These are phyloP conservation scores for Gonapodya prolifera DNA, from an alignment of 192 early-diverging fungal species.

Conservation along the genomic window DNA sequence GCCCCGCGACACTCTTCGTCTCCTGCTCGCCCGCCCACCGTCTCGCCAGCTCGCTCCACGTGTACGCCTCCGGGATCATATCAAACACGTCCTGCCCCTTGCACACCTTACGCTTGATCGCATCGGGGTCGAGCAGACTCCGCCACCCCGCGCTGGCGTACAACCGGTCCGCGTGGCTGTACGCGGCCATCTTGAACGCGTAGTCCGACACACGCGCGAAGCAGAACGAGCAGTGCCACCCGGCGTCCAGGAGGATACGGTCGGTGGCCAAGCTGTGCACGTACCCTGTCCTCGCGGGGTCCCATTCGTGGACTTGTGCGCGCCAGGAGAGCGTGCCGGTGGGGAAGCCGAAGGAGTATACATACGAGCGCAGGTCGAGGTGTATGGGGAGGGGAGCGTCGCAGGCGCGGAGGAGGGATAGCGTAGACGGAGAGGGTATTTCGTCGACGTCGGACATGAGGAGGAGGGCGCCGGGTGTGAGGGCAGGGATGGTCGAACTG, in stretches of 20 bases:
- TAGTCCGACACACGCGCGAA: constrained; percentile 39
- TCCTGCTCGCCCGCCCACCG: constrained; percentile 27
- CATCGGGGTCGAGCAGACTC: constrained; percentile 15
- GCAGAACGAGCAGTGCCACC: constrained; percentile 55
- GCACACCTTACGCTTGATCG: constrained; percentile 39
- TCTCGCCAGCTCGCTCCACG: constrained; percentile 32
- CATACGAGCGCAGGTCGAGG: constrained; percentile 33
- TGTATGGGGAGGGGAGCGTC: constrained; percentile 28
- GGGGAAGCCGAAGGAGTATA: constrained; percentile 52
- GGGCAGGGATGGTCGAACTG: neutral
- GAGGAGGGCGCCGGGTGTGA: constrained; percentile 27
- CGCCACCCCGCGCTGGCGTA: constrained; percentile 7
- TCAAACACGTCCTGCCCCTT: constrained; percentile 51
- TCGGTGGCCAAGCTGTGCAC: constrained; percentile 21
- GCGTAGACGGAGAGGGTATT: constrained; percentile 26
- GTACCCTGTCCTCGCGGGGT: constrained; percentile 16
- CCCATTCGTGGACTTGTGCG: constrained; percentile 25
- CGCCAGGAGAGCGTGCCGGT: constrained; percentile 30
- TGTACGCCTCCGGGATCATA: constrained; percentile 46
- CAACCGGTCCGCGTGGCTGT: constrained; percentile 45
- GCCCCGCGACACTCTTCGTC: constrained; percentile 19
- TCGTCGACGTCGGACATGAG: constrained; percentile 50
- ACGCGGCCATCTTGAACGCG: constrained; percentile 47
- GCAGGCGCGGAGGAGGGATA: constrained; percentile 30
- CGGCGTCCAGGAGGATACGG: constrained; percentile 34